Percentiles rank a stretch among this genome's conserved stretches.
Conservation (phyloP, 495 filamentous ascomycete genomes). For the Daldinia loculata region DNA sequence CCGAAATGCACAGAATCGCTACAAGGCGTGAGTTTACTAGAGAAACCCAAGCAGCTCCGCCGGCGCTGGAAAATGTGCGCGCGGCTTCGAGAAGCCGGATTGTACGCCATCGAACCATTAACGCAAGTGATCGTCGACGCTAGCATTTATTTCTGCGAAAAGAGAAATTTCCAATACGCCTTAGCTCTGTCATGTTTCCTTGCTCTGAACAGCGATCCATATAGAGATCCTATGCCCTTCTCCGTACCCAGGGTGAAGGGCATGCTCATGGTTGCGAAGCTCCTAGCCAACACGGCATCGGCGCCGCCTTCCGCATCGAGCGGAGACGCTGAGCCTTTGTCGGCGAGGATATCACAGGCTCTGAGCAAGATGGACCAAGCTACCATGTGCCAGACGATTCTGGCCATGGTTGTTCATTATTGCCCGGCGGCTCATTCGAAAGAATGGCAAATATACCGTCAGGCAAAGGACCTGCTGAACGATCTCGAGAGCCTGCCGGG, state of each 20-base stretch:
- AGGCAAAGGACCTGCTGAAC: conserved; percentile 49
- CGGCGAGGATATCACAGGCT: conserved; percentile 39
- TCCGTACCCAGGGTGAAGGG: conserved; percentile 48
- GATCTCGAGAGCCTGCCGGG: conserved; percentile 51
- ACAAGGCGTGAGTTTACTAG: neutral
- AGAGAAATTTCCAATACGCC: conserved; percentile 43
- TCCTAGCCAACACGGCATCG: conserved; percentile 47
- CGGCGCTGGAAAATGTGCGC: conserved; percentile 49
- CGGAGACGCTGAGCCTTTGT: conserved; percentile 8
- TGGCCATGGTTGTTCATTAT: conserved; percentile 48
- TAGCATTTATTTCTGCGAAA: conserved; percentile 38
- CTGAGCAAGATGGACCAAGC: conserved; percentile 49
- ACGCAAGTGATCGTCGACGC: conserved; percentile 40
- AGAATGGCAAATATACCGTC: conserved; percentile 48
- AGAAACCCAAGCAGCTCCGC: conserved; percentile 26
- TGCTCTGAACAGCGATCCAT: conserved; percentile 49
- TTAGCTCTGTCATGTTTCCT: conserved; percentile 52
- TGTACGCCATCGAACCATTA: conserved; percentile 56
- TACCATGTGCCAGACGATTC: conserved; percentile 52
- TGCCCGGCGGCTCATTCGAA: conserved; percentile 43
- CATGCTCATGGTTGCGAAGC: conserved; percentile 50
- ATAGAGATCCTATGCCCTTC: conserved; percentile 51
- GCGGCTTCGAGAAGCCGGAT: conserved; percentile 46
- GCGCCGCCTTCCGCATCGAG: conserved; percentile 23
- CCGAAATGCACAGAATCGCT: conserved; percentile 17